Evolutionary conservation across 2,329 filamentous ascomycete genomes (phyloP), one percentile per base, ranked within the genome.

Genomic region (Septoria petroselini): DNA sequence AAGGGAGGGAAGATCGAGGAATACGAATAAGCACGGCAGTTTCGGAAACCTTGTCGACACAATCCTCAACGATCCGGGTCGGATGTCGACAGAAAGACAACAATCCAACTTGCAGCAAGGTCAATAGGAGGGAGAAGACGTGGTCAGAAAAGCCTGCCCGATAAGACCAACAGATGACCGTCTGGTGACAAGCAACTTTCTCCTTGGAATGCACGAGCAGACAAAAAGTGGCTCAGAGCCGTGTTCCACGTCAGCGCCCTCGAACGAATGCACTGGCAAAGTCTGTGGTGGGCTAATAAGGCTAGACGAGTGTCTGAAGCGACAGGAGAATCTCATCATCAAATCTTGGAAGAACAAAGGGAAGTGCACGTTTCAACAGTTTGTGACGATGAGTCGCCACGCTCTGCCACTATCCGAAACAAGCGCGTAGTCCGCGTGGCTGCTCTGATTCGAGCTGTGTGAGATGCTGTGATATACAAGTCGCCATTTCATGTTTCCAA

Each of bases 231-330:
- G 41, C 19, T 27, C 34, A 38, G 42, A 15, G 19, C 43, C 23
- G 43, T 47, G 43, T 29, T 47, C 43, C 43, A 47, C 43, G 43
- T 47, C 21, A 47, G 43, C 43, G 19, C 31, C 27, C 34, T 21
- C 34, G 21, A 18, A 33, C 30, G 12, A 33, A n/a, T 15, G 4
- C 30, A 33, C 6, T 33, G 30, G 30, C 11, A 4, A n/a, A 33
- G 23, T 27, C 23, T 27, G 23, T 27, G 23, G 5, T 9, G 23
- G 9, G 5, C 23, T 27, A 5, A n/a, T n/a, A n/a, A 27, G 23
- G 9, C 23, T 27, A 41, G 21, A 29, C 21, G n/a, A 31, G 35
- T 47, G 39, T 47, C 43, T 19, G 34, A 31, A 47, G 27, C 35
- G 43, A 47, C 19, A 29, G 33, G 33, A 29, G 42, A 40, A 38